These are phyloP conservation scores for Axilococcus clingmanii DNA, from an alignment of 139 green algal species.

Conservation along the genomic window DNA sequence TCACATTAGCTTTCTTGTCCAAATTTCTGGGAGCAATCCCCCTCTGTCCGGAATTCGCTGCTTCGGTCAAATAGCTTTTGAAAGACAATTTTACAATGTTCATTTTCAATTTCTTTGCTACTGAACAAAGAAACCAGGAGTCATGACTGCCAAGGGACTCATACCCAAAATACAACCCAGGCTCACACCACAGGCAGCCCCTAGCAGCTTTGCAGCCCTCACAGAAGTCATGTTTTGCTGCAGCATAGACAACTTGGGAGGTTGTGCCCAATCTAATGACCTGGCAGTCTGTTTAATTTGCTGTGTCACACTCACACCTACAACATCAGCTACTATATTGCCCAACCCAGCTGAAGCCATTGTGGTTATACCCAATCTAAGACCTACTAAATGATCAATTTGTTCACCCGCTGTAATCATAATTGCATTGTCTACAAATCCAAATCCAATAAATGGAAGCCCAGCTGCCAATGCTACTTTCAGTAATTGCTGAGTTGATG, in stretches of 20 bases:
- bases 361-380: conserved; percentile 31
- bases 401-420: conserved; percentile 61
- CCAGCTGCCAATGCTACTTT: conserved; percentile 24
- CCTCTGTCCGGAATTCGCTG: too few relatives aligned
- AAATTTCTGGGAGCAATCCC: too few relatives aligned
- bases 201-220: conserved; percentile 23
- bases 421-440: conserved; percentile 31
- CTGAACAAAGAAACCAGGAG: conserved; percentile 15
- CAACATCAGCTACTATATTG: conserved; percentile 43
- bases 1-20: too few relatives aligned
- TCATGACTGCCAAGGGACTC: conserved; percentile 16
- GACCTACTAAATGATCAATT: conserved; percentile 47
- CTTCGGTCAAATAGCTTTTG: too few relatives aligned
- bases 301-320: conserved; percentile 45
- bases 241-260: conserved; percentile 23
- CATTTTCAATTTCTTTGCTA: neutral
- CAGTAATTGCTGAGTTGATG: conserved; percentile 14
- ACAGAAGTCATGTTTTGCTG: conserved; percentile 20
- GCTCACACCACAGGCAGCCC: conserved; percentile 41
- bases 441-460: conserved; percentile 49
- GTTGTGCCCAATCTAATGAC: conserved; percentile 10
- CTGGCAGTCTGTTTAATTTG: conserved; percentile 35
- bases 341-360: conserved; percentile 42
- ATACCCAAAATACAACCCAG: conserved; percentile 60
- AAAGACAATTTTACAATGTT: neutral